These are phyloP conservation scores for Aspergillus cejpii DNA, from an alignment of 2,329 filamentous ascomycete genomes.

Conservation along the genomic window DNA sequence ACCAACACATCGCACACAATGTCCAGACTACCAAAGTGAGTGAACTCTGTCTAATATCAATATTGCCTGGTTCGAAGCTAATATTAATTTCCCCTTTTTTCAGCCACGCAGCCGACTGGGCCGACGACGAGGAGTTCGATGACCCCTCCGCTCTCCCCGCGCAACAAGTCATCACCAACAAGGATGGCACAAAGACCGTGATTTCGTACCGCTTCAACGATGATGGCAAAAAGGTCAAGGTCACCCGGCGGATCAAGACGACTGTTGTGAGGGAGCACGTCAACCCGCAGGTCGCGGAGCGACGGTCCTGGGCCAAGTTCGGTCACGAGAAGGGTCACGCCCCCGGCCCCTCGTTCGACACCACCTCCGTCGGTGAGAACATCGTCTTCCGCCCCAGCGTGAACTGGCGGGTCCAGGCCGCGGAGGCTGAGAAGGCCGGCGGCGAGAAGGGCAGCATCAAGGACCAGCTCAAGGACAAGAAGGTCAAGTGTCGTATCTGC, in stretches of 20 bases:
- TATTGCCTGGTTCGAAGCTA: constrained; percentile 7
- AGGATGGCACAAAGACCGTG: constrained; percentile 95
- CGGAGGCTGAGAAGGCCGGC: constrained; percentile 53
- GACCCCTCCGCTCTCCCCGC: constrained; percentile 78
- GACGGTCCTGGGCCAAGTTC: constrained; percentile 89
- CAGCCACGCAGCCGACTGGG: constrained; percentile 75
- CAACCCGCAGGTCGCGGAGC: constrained; percentile 93
- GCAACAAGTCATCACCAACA: constrained; percentile 87
- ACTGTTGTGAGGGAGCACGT: constrained; percentile 87
- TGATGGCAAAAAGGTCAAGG: constrained; percentile 91
- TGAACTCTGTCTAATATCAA: constrained; percentile 6
- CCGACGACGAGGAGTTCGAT: constrained; percentile 82
- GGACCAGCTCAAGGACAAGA: constrained; percentile 84
- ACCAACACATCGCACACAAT: constrained; percentile 33
- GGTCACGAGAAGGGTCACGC: constrained; percentile 80
- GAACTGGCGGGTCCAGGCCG: constrained; percentile 90
- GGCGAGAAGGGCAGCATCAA: constrained; percentile 57
- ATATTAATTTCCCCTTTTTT: constrained; percentile 15
- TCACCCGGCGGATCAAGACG: constrained; percentile 88
- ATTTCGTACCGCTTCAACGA: constrained; percentile 88
- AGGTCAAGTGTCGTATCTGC: constrained; percentile 99
- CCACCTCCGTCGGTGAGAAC: constrained; percentile 92
- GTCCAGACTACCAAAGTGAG: constrained; percentile 45
- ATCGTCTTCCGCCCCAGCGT: constrained; percentile 90
- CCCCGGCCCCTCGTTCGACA: constrained; percentile 75